Percentiles rank a stretch among this genome's conserved stretches.
Evolutionary conservation across 805 yeast species (phyloP).

Genomic region (Myxozyma vanderwaltii): DNA sequence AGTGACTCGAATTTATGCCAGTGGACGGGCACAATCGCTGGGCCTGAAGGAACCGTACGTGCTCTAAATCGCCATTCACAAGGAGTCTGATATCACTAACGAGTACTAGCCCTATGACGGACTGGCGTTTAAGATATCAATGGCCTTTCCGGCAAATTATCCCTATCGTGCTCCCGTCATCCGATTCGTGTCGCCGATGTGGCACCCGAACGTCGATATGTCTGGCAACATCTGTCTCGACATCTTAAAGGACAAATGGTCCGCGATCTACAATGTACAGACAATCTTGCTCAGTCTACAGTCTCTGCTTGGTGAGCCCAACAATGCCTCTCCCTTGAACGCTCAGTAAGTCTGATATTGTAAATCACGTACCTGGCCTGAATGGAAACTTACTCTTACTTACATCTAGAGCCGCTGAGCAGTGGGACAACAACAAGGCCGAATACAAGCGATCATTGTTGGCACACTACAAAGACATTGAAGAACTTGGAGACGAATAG

Average conservation of each 20-base stretch:
- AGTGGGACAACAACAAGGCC: constrained; percentile 51
- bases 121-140: constrained; percentile 53
- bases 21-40: constrained; percentile 63
- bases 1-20: constrained; percentile 54
- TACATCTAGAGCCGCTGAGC: constrained; percentile 50
- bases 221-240: constrained; percentile 67
- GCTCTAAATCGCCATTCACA: no score
- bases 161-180: constrained; percentile 62
- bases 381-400: not conserved
- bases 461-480: constrained; percentile 46
- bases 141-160: constrained; percentile 57
- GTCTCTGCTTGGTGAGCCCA: constrained; percentile 64
- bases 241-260: constrained; percentile 66
- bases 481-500: constrained; percentile 35
- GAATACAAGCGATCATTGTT: constrained; percentile 47
- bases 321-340: constrained; percentile 57
- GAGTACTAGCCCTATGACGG: constrained; percentile 56
- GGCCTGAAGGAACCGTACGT: constrained; percentile 54
- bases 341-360: constrained; percentile 47
- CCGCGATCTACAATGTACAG: constrained; percentile 63
- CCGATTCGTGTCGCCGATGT: constrained; percentile 59
- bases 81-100: no score
- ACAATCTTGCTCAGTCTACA: constrained; percentile 61
- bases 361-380: no score
- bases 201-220: constrained; percentile 68